Conservation (phyloP, 2,329 filamentous ascomycete species). For the Trichophyton mentagrophytes region DNA sequence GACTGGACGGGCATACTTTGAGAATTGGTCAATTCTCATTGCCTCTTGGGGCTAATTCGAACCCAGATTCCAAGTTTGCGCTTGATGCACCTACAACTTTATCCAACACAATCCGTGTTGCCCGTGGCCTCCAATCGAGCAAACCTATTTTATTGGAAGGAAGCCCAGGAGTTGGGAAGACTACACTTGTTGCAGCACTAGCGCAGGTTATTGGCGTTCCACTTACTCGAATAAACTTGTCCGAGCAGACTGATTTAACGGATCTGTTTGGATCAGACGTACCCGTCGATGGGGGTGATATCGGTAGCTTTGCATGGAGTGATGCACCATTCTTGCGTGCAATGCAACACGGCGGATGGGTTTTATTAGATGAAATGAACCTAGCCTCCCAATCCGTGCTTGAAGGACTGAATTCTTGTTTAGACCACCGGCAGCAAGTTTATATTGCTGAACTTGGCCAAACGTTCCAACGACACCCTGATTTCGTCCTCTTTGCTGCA, state of each 20-base stretch:
- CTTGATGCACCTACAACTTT: constrained; percentile 83
- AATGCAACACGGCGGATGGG: constrained; percentile 96
- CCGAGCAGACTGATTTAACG: constrained; percentile 94
- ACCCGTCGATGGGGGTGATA: constrained; percentile 80
- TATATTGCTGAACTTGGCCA: constrained; percentile 93
- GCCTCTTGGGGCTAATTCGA: constrained; percentile 37
- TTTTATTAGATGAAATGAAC: constrained; percentile 97
- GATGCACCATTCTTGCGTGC: constrained; percentile 91
- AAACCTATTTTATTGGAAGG: constrained; percentile 93
- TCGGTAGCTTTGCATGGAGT: constrained; percentile 86
- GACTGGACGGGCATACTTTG: constrained; percentile 42
- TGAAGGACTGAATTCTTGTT: constrained; percentile 88
- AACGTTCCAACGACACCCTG: constrained; percentile 74
- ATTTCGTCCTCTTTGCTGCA: constrained; percentile 90
- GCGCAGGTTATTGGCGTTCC: constrained; percentile 67
- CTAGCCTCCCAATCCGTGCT: constrained; percentile 91
- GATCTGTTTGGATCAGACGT: constrained; percentile 96
- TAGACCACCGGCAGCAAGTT: constrained; percentile 90
- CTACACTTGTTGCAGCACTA: constrained; percentile 76
- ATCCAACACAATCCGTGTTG: constrained; percentile 78
- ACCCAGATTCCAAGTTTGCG: constrained; percentile 52
- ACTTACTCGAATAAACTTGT: constrained; percentile 88
- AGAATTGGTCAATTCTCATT: constrained; percentile 65
- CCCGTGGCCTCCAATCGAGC: constrained; percentile 72
- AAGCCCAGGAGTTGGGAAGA: constrained; percentile 96